Percentiles rank a stretch among this genome's conserved stretches.
Conservation (phyloP, 2,329 filamentous ascomycete genomes). For the Byssochlamys sp. region DNA sequence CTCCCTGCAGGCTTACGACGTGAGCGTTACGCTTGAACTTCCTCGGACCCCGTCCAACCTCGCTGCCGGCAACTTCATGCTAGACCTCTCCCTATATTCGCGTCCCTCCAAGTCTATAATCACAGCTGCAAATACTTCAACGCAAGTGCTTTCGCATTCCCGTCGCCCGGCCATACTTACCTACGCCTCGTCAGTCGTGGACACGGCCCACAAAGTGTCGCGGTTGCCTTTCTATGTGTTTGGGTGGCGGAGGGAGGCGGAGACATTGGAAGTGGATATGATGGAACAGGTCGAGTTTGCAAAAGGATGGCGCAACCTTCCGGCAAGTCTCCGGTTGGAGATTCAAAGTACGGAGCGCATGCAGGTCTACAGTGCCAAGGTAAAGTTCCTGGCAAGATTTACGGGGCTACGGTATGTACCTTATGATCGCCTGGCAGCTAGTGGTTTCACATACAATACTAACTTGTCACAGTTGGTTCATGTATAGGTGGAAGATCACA, state of each 20-base stretch:
- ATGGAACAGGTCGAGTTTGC: slow-evolving; percentile 63
- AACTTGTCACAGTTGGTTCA: slow-evolving; percentile 53
- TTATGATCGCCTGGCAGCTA: neutral
- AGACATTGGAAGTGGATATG: slow-evolving; percentile 57
- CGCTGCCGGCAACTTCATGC: slow-evolving; percentile 84
- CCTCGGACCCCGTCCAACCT: slow-evolving; percentile 70
- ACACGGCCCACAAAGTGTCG: slow-evolving; percentile 50
- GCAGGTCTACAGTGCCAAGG: slow-evolving; percentile 62
- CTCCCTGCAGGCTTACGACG: slow-evolving; percentile 71
- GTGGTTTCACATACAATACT: slow-evolving; percentile 5
- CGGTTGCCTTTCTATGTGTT: slow-evolving; percentile 62
- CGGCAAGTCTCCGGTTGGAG: slow-evolving; percentile 51
- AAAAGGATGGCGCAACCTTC: slow-evolving; percentile 44
- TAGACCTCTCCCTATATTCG: slow-evolving; percentile 62
- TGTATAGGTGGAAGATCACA: slow-evolving; percentile 71
- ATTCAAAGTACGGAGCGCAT: slow-evolving; percentile 59
- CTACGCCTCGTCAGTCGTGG: slow-evolving; percentile 63
- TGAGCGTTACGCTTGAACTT: slow-evolving; percentile 63
- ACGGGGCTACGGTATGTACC: slow-evolving; percentile 54
- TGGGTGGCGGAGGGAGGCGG: slow-evolving; percentile 54
- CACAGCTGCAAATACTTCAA: slow-evolving; percentile 20
- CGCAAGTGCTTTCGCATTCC: slow-evolving; percentile 49
- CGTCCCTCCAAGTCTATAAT: slow-evolving; percentile 28
- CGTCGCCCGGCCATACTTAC: slow-evolving; percentile 69
- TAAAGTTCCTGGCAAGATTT: slow-evolving; percentile 66